Base-by-base conservation (phyloP, 1,284 basidiomycete genomes). In the Ceratobasidium sp. region DNA sequence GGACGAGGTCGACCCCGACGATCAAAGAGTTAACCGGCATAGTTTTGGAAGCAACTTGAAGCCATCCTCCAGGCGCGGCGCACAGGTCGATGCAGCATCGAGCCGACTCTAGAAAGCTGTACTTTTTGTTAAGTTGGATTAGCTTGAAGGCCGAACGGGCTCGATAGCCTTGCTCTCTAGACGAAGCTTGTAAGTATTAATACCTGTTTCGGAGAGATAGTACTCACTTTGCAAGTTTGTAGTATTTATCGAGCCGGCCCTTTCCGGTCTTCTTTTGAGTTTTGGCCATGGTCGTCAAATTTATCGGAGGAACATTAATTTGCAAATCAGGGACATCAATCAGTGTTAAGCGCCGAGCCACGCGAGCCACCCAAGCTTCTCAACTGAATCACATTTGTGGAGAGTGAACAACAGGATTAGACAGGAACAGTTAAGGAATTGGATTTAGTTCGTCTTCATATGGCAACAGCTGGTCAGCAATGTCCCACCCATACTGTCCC, bases 61-160 rank as follows among this genome's bases (percentile, higher is more conserved):
- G 89, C 98, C 98, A 99, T 84, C 98, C 98, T 83, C 98, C 98
- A 6, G 98, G 98, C 8, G 98, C 98, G 67, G 98, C 98, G 87
- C 98, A 99, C 70, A 99, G 89, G 90, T 99, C 98, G 84, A 99
- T 98, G 77, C 93, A 96, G 85, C 97, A 99, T 90, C 93, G 90
- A 44, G 98, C 93, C 68, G 90, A 89, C 83, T 97, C 96, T 55
- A 99, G 89, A 83, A 99, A 94, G 54, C 93, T 91, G 86, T 94
- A 99, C 87, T 99, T 99, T 84, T 98, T 97, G 89, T 99, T 99
- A 81, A 99, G 88, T 85, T 99, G 98, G 78, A 99, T 97, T 78
- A 99, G 91, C 88, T 99, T 99, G 93, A 99, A 99, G 3, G 98
- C 98, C 30, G 98, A 99, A 89, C 98, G 97, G 81, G 98, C 98